phyloP scores from a whole-genome alignment of 2,329 filamentous ascomycete genomes.

The Chaetoscypha palmicola region DNA sequence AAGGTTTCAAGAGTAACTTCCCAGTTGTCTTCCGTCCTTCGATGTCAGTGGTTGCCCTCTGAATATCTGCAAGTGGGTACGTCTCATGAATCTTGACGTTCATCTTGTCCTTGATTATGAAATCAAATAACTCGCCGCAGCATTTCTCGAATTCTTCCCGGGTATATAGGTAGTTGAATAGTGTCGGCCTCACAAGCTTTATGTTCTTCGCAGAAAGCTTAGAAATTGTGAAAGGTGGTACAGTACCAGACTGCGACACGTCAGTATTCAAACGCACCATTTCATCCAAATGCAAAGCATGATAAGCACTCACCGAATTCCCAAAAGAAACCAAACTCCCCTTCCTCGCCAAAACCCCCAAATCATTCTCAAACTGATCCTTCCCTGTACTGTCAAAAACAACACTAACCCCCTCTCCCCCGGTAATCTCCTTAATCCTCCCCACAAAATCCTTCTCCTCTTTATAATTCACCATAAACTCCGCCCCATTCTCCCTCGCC shows the following conservation, averaged over 20 bases:
- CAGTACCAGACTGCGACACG: constrained; percentile 34
- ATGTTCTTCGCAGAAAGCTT: constrained; percentile 67
- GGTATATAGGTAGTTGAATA: constrained; percentile 64
- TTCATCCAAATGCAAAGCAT: neutral
- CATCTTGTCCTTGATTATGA: constrained; percentile 62
- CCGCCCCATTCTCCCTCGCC: constrained; percentile 64
- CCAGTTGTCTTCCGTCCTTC: constrained; percentile 77
- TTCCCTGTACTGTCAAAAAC: constrained; percentile 87
- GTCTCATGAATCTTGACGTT: constrained; percentile 68
- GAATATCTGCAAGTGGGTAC: constrained; percentile 69
- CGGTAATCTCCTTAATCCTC: constrained; percentile 62
- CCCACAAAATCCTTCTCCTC: constrained; percentile 49
- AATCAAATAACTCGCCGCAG: constrained; percentile 62
- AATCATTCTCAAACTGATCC: constrained; percentile 71
- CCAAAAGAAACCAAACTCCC: constrained; percentile 74
- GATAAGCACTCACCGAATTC: constrained; percentile 54
- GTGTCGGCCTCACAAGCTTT: constrained; percentile 64
- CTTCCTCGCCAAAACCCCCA: constrained; percentile 70
- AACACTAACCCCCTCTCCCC: constrained; percentile 63
- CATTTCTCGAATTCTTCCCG: constrained; percentile 67
- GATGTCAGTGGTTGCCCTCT: constrained; percentile 67
- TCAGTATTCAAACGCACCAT: neutral
- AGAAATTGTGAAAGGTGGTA: constrained; percentile 56
- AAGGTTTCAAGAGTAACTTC: constrained; percentile 66
- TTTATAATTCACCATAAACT: constrained; percentile 63